Evolutionary conservation across 2,329 filamentous ascomycete species (phyloP).

Genomic region (Dothideomycetidae sp.): DNA sequence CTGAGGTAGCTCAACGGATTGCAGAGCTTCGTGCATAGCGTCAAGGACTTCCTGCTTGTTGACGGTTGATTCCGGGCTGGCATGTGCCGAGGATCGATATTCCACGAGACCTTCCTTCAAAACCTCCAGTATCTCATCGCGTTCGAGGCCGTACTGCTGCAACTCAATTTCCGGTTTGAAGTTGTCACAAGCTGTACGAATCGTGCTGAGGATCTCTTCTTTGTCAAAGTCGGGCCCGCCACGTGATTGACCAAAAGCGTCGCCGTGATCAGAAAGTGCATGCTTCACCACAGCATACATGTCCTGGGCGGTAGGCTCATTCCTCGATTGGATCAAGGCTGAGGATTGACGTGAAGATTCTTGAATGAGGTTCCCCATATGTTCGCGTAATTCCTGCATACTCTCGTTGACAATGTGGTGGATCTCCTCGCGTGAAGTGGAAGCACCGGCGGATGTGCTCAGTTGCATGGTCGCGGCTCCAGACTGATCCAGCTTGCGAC

Average conservation of each 20-base stretch:
- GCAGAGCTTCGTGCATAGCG: conserved; percentile 72
- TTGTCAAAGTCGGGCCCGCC: conserved; percentile 23
- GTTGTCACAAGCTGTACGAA: conserved; percentile 82
- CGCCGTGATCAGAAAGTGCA: conserved; percentile 51
- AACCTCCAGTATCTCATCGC: conserved; percentile 78
- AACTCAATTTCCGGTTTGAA: conserved; percentile 90
- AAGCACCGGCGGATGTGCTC: conserved; percentile 15
- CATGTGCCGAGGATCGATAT: conserved; percentile 44
- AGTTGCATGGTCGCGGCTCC: conserved; percentile 32
- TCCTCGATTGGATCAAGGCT: conserved; percentile 10
- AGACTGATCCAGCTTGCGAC: conserved; percentile 56
- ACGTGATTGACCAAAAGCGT: conserved; percentile 22
- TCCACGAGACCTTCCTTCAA: conserved; percentile 73
- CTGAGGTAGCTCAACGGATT: conserved; percentile 62
- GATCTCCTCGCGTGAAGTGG: conserved; percentile 50
- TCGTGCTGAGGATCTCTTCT: conserved; percentile 74
- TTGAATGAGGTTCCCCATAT: conserved; percentile 65
- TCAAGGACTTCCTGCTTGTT: conserved; percentile 70
- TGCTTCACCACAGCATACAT: conserved; percentile 74
- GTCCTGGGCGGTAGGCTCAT: conserved; percentile 47
- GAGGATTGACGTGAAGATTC: conserved; percentile 47
- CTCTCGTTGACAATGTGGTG: conserved; percentile 66
- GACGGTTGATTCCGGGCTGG: conserved; percentile 26
- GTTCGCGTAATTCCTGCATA: conserved; percentile 66
- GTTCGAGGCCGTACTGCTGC: conserved; percentile 77